These are phyloP conservation scores for Plasmodium fragile DNA, from an alignment of 169 alveolate genomes.

Conservation along the genomic window DNA sequence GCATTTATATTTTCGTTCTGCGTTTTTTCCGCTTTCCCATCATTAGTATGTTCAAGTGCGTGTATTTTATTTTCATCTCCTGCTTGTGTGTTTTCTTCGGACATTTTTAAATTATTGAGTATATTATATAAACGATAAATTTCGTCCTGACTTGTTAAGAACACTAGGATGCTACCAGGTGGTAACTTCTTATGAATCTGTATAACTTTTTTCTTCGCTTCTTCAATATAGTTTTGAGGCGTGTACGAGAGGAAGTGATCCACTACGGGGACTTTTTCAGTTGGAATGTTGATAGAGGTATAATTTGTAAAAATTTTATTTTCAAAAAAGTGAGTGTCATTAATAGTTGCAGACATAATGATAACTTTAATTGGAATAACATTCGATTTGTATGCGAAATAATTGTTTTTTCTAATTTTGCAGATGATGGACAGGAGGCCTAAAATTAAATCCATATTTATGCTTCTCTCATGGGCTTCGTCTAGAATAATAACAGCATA, in stretches of 20 bases:
- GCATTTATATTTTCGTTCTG: slow-evolving; percentile 18
- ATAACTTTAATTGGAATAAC: slow-evolving; percentile 92
- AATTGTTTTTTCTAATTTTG: slow-evolving; percentile 86
- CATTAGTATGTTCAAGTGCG: background rate
- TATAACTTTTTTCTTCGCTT: slow-evolving; percentile 83
- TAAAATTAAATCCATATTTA: slow-evolving; percentile 97
- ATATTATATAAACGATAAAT: slow-evolving; percentile 89
- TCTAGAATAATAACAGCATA: slow-evolving; percentile 98
- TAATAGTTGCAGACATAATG: slow-evolving; percentile 99
- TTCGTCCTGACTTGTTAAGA: slow-evolving; percentile 97
- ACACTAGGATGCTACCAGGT: slow-evolving; percentile 98
- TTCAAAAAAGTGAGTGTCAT: slow-evolving; percentile 81
- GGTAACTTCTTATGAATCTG: slow-evolving; percentile 95
- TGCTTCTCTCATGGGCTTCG: slow-evolving; percentile 99
- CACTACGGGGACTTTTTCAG: slow-evolving; percentile 77
- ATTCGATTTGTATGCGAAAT: slow-evolving; percentile 58
- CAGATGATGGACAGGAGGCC: slow-evolving; percentile 97
- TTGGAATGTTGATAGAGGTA: slow-evolving; percentile 79
- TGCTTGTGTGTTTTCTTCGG: slow-evolving; percentile 25
- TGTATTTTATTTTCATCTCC: background rate
- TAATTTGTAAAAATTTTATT: slow-evolving; percentile 75
- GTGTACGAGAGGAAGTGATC: slow-evolving; percentile 81
- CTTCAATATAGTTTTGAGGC: slow-evolving; percentile 80
- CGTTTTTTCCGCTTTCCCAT: background rate
- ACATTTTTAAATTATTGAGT: slow-evolving; percentile 86